Evolutionary conservation across 441 rosid genomes (phyloP).

Genomic region (Populus hybrid): DNA sequence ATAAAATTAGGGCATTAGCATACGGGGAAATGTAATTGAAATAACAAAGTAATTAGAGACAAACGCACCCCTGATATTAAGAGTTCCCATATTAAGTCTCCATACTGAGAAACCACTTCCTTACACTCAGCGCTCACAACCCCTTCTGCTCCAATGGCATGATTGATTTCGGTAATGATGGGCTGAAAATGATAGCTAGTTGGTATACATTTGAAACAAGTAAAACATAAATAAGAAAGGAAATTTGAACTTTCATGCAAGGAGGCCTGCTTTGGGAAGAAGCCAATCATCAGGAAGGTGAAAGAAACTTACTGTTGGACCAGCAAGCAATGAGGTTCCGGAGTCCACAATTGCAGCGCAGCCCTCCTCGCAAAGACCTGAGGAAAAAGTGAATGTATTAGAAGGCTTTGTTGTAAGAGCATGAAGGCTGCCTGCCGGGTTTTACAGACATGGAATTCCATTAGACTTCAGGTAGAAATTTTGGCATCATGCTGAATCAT

Average conservation of each 20-base stretch:
- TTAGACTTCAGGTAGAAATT: neutral
- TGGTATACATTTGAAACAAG: neutral
- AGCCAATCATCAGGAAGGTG: neutral
- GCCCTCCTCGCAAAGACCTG: conserved; percentile 59
- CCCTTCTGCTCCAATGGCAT: conserved; percentile 78
- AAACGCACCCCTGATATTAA: conserved; percentile 54
- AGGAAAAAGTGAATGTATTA: neutral
- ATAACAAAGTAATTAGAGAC: neutral
- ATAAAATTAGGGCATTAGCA: neutral
- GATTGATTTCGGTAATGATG: conserved; percentile 67
- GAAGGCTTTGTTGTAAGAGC: neutral
- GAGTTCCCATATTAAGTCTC: conserved; percentile 71
- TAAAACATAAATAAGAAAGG: neutral
- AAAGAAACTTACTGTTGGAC: conserved; percentile 56
- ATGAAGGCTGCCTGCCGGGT: neutral
- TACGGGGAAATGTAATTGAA: neutral
- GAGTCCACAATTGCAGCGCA: conserved; percentile 83
- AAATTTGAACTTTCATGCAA: neutral
- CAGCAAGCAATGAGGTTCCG: conserved; percentile 77
- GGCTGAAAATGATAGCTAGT: conserved; percentile 31
- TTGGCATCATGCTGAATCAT: neutral
- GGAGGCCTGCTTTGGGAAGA: neutral
- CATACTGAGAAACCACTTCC: conserved; percentile 62
- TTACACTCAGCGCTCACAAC: conserved; percentile 61
- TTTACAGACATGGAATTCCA: neutral